phyloP scores from a whole-genome alignment of 768 basidiomycete species.

The Rhodotorula sphaerocarpa region DNA sequence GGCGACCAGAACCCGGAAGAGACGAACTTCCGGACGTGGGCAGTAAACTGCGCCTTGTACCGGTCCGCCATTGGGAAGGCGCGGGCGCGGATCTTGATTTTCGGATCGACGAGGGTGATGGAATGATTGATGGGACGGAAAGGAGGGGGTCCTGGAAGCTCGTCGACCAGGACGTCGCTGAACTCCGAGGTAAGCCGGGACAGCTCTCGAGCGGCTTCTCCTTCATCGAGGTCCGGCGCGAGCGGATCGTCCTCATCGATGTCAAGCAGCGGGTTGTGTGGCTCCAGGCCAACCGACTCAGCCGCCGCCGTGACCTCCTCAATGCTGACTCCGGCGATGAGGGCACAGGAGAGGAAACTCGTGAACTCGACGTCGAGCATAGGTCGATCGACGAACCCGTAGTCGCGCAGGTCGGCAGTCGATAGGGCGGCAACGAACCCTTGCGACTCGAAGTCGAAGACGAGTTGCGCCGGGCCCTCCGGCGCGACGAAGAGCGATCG shows the following conservation, averaged over 20 bases:
- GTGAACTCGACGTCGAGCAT: background rate
- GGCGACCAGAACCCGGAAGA: constrained; percentile 12
- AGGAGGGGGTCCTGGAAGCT: constrained; percentile 6
- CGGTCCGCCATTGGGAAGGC: constrained; percentile 4
- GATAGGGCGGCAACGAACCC: background rate
- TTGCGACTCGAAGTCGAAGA: background rate
- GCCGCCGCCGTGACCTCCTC: background rate
- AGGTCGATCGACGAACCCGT: too few relatives aligned
- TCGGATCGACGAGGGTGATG: background rate
- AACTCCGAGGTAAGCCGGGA: background rate
- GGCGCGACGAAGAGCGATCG: background rate
- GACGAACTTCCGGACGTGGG: constrained; percentile 9
- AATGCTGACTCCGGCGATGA: background rate
- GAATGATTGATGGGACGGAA: constrained; percentile 12
- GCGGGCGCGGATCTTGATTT: background rate
- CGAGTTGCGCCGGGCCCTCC: background rate
- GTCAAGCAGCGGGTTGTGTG: constrained; percentile 12
- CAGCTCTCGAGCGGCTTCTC: background rate
- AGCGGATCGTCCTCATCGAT: background rate
- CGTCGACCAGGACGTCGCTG: constrained; percentile 7
- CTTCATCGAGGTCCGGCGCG: background rate
- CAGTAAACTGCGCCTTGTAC: constrained; percentile 4
- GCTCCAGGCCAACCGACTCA: constrained; percentile 7
- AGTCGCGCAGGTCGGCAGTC: background rate
- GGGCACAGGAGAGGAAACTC: background rate